phyloP scores from a whole-genome alignment of 1,139 yeast species.

The Protomyces macrosporus region DNA sequence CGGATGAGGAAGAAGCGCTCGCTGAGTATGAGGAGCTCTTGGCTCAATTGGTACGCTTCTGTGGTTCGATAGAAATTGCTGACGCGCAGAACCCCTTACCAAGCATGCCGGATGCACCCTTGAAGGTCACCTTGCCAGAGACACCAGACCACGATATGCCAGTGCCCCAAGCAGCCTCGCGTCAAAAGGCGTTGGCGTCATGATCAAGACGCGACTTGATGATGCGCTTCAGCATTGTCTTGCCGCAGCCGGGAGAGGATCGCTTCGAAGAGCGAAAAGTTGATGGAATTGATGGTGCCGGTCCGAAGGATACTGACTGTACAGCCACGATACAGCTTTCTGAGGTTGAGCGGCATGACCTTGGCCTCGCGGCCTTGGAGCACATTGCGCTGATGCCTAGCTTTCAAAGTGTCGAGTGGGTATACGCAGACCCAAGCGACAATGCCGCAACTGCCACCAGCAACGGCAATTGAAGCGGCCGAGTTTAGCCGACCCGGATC shows the following conservation, averaged over 20 bases:
- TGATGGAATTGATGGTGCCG: conserved; percentile 14
- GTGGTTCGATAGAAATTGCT: neutral
- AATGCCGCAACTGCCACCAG: conserved; percentile 74
- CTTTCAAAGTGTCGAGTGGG: conserved; percentile 73
- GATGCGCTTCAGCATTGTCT: neutral
- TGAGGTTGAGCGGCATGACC: neutral
- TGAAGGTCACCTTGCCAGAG: neutral
- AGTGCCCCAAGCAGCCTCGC: neutral
- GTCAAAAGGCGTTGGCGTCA: neutral
- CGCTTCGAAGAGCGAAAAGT: conserved; percentile 15
- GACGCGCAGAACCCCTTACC: neutral
- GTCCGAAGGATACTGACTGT: conserved; percentile 3
- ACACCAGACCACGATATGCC: neutral
- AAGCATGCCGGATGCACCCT: neutral
- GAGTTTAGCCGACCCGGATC: conserved; percentile 24
- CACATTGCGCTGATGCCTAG: neutral
- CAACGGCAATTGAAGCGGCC: conserved; percentile 45
- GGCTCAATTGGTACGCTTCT: neutral
- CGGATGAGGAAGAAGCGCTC: conserved; percentile 60
- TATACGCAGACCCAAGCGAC: conserved; percentile 67
- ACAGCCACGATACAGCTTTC: conserved; percentile 16
- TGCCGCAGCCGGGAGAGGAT: neutral
- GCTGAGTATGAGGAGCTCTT: conserved; percentile 23
- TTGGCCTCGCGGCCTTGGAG: neutral
- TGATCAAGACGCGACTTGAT: neutral